These are phyloP conservation scores for Radiomyces spectabilis DNA, from an alignment of 192 early-diverging fungal species.

Conservation along the genomic window DNA sequence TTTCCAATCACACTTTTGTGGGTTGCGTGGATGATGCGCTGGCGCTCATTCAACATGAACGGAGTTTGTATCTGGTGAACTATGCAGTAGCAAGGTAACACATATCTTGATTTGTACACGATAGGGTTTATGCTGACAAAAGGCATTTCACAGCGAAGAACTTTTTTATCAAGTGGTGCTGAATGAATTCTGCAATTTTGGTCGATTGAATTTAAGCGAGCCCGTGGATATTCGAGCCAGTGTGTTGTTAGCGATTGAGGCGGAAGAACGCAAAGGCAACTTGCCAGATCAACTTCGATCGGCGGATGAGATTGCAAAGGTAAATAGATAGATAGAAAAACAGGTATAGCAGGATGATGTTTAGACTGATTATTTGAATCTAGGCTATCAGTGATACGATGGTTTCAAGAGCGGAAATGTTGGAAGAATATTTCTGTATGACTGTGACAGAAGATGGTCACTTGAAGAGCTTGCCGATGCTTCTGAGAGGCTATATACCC, in stretches of 20 bases:
- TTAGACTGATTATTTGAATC: too few relatives aligned
- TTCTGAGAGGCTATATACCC: constrained; percentile 76
- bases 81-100: constrained; percentile 66
- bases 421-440: constrained; percentile 86
- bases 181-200: constrained; percentile 85
- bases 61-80: constrained; percentile 79
- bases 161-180: constrained; percentile 86
- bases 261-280: constrained; percentile 35
- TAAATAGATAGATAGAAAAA: constrained; percentile 11
- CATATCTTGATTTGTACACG: too few relatives aligned
- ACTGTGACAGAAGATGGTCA: constrained; percentile 55
- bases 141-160: constrained; percentile 73
- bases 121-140: too few relatives aligned
- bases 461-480: constrained; percentile 66
- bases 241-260: constrained; percentile 58
- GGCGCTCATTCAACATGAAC: constrained; percentile 83
- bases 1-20: constrained; percentile 82
- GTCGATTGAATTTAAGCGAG: constrained; percentile 54
- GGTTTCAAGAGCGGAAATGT: constrained; percentile 62
- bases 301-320: constrained; percentile 50
- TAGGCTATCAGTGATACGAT: constrained; percentile 44
- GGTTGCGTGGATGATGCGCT: constrained; percentile 76
- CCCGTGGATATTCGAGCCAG: constrained; percentile 63
- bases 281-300: constrained; percentile 43
- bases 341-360: background rate